phyloP scores from a whole-genome alignment of 805 yeast genomes.

The Saturnispora sanitii region DNA sequence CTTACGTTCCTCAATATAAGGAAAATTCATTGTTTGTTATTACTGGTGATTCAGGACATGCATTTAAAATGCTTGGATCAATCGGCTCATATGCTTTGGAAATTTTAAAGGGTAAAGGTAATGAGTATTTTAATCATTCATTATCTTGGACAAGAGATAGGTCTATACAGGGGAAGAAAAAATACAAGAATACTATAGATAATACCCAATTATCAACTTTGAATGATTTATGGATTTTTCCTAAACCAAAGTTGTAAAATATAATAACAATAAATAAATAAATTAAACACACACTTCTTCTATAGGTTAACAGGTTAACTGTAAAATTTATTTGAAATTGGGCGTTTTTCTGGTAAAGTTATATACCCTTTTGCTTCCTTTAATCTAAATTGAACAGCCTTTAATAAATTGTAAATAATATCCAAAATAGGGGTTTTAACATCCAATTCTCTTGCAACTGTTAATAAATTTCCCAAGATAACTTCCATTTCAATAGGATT shows the following conservation, averaged over 20 bases:
- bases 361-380: conserved; percentile 46
- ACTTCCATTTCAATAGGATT: conserved; percentile 65
- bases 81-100: conserved; percentile 23
- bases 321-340: conserved; percentile 18
- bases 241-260: conserved; percentile 9
- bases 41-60: conserved; percentile 34
- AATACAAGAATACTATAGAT: conserved; percentile 18
- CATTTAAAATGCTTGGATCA: conserved; percentile 29
- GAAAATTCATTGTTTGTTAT: conserved; percentile 26
- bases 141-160: conserved; percentile 24
- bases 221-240: conserved; percentile 18
- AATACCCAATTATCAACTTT: conserved; percentile 20
- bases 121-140: conserved; percentile 14
- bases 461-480: conserved; percentile 56
- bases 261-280: background rate
- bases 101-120: conserved; percentile 13
- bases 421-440: conserved; percentile 51
- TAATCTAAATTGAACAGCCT: conserved; percentile 49
- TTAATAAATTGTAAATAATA: conserved; percentile 48
- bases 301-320: conserved; percentile 2
- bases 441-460: conserved; percentile 37
- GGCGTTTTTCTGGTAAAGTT: conserved; percentile 37
- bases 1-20: conserved; percentile 24
- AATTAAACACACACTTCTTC: background rate
- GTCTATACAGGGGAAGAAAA: conserved; percentile 18